Percentiles rank a stretch among this genome's conserved stretches.
Conservation (phyloP, 106 monocot genomes). For the Posidonia australis region DNA sequence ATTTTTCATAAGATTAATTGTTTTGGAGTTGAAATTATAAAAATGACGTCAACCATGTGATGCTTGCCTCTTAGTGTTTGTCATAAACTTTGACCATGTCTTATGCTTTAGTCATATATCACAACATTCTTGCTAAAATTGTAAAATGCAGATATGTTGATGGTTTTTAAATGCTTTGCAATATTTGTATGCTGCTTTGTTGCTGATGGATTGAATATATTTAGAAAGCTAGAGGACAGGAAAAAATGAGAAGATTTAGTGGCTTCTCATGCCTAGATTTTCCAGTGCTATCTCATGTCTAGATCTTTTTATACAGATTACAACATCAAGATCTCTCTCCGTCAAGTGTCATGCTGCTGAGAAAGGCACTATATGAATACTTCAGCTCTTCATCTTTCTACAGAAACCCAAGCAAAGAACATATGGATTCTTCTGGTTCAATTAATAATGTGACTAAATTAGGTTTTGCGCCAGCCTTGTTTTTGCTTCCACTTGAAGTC, state of each 20-base stretch:
- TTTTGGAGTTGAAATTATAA: no score
- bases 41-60: no score
- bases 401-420: slow-evolving; percentile 7
- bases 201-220: no score
- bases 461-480: slow-evolving; percentile 26
- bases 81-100: no score
- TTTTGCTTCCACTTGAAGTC: slow-evolving; percentile 41
- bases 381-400: slow-evolving; percentile 52
- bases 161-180: no score
- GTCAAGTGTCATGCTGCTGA: slow-evolving; percentile 30
- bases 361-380: slow-evolving; percentile 34
- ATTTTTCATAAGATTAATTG: no score
- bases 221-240: no score
- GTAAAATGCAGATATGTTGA: no score
- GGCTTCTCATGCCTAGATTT: neutral
- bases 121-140: no score
- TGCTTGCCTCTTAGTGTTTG: no score
- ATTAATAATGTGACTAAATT: slow-evolving; percentile 8
- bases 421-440: slow-evolving; percentile 18
- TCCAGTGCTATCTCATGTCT: neutral
- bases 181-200: no score
- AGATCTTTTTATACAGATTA: slow-evolving; percentile 35
- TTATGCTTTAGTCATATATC: no score
- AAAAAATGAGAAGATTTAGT: neutral
- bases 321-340: slow-evolving; percentile 51